A percentile compares a stretch with the other conserved stretches of the same genome.
phyloP scores from a whole-genome alignment of 257 asterid species.

The Capsicum chinense region DNA sequence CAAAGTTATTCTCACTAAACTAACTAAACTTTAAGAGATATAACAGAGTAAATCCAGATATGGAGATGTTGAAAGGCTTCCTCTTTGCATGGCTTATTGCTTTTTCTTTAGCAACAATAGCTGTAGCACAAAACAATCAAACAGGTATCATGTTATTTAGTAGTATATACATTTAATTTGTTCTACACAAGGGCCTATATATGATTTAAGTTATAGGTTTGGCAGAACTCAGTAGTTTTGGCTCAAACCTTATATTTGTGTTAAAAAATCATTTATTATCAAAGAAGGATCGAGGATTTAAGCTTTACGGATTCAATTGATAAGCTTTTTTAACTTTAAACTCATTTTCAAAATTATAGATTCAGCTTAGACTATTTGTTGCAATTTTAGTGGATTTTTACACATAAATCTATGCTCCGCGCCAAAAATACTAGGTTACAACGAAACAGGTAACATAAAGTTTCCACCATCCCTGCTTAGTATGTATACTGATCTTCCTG shows the following conservation, averaged over 20 bases:
- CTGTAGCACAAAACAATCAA: neutral
- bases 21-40: neutral
- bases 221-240: neutral
- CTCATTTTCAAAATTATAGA: too few relatives aligned
- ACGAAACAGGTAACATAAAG: too few relatives aligned
- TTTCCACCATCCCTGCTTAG: too few relatives aligned
- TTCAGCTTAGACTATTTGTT: too few relatives aligned
- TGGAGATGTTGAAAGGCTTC: slow-evolving; percentile 18
- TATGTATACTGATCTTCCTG: too few relatives aligned
- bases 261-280: neutral
- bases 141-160: neutral
- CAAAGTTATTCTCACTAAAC: neutral
- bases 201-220: neutral
- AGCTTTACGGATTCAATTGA: too few relatives aligned
- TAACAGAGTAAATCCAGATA: neutral
- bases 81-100: neutral
- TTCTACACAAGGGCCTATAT: neutral
- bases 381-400: too few relatives aligned
- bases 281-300: too few relatives aligned
- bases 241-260: too few relatives aligned
- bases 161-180: neutral
- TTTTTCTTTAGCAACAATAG: slow-evolving; percentile 24
- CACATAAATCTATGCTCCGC: too few relatives aligned
- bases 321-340: too few relatives aligned
- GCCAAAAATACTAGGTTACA: too few relatives aligned